phyloP scores from a whole-genome alignment of 305 asterid species.

The Fraxinus albicans region DNA sequence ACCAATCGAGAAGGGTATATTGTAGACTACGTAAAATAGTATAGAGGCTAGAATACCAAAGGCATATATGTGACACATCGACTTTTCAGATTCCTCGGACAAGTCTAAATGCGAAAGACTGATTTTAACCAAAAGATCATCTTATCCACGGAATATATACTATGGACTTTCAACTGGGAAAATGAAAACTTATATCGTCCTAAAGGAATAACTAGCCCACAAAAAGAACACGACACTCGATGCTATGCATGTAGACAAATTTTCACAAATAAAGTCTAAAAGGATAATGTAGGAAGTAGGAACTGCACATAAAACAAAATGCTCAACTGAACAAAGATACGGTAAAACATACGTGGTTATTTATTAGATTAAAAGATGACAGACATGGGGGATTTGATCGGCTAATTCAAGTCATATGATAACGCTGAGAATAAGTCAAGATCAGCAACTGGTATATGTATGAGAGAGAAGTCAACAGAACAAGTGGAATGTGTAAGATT shows the following conservation, averaged over 20 bases:
- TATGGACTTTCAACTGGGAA: background rate
- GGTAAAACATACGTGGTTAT: background rate
- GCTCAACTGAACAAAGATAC: background rate
- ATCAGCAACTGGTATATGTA: background rate
- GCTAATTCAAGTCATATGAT: background rate
- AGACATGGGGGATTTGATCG: background rate
- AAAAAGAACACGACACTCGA: background rate
- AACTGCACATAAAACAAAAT: background rate
- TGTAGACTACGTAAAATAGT: background rate
- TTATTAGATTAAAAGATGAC: background rate
- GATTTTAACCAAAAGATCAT: background rate
- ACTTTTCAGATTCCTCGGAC: background rate
- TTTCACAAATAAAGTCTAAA: background rate
- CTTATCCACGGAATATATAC: background rate
- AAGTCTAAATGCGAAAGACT: background rate
- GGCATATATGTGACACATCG: background rate
- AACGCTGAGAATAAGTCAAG: background rate
- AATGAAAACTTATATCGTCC: background rate
- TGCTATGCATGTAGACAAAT: background rate
- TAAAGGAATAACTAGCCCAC: background rate
- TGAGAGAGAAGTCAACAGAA: background rate
- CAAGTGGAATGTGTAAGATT: background rate
- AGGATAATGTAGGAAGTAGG: background rate
- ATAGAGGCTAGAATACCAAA: background rate
- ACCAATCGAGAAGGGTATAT: background rate